Conservation (phyloP, 306 rosid genomes). For the Vigna angularis region DNA sequence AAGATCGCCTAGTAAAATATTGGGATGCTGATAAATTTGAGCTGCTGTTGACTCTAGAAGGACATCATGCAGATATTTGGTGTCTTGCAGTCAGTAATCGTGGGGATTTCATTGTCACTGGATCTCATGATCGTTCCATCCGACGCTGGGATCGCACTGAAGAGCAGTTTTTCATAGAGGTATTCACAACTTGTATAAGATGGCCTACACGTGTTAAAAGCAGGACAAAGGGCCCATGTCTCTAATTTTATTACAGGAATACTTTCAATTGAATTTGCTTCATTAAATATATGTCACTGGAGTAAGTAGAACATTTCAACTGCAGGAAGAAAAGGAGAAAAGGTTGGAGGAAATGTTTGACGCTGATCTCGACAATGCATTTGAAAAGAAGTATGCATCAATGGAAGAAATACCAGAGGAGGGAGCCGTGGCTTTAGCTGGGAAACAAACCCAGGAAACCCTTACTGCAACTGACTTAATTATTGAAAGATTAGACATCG, state of each 20-base stretch:
- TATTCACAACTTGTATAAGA: constrained; percentile 45
- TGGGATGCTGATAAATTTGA: constrained; percentile 99
- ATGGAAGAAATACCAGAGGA: constrained; percentile 94
- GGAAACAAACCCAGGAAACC: constrained; percentile 89
- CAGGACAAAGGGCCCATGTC: constrained; percentile 12
- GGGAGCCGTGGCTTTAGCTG: constrained; percentile 92
- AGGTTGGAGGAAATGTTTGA: constrained; percentile 89
- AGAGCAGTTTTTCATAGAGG: constrained; percentile 97
- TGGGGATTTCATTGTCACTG: constrained; percentile 92
- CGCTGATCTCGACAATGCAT: constrained; percentile 73
- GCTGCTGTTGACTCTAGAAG: constrained; percentile 89
- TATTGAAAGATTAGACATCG: constrained; percentile 83
- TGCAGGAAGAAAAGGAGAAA: constrained; percentile 98
- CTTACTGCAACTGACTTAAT: constrained; percentile 85
- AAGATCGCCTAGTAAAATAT: constrained; percentile 81
- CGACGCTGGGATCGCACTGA: constrained; percentile 99
- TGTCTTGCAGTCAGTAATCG: constrained; percentile 89
- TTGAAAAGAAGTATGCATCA: constrained; percentile 63
- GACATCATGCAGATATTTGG: constrained; percentile 95
- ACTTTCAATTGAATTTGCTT: constrained; percentile 3
- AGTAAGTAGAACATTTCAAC: constrained; percentile 42
- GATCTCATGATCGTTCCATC: constrained; percentile 94
- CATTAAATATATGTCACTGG: constrained; percentile 20
- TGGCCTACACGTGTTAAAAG: constrained; percentile 22
- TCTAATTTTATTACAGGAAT: constrained; percentile 18